Evolutionary conservation across 1,139 yeast genomes (phyloP).

Genomic region (Candida sanyaensis): DNA sequence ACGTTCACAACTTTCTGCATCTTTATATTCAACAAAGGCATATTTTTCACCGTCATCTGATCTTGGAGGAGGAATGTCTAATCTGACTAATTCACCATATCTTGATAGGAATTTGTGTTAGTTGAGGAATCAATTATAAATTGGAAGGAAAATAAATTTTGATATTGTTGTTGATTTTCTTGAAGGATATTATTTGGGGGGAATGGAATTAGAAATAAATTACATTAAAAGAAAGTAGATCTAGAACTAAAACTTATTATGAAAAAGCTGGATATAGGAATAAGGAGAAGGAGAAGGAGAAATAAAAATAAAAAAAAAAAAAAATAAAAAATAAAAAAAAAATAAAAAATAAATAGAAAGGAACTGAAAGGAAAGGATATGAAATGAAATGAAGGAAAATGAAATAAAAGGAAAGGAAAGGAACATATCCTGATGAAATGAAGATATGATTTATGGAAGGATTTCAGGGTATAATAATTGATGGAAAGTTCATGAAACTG

Average conservation of each 20-base stretch:
- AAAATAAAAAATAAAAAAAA: too few relatives aligned
- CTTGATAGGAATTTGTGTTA: slow-evolving; percentile 26
- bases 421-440: too few relatives aligned
- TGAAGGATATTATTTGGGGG: slow-evolving; percentile 8
- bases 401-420: background rate
- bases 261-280: slow-evolving; percentile 7
- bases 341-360: background rate
- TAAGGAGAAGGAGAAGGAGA: background rate
- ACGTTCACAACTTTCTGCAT: slow-evolving; percentile 59
- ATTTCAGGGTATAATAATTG: background rate
- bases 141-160: background rate
- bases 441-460: too few relatives aligned
- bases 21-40: slow-evolving; percentile 73
- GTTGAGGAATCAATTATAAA: slow-evolving; percentile 5
- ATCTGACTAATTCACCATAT: slow-evolving; percentile 63
- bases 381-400: too few relatives aligned
- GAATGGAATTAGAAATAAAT: background rate
- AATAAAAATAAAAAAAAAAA: slow-evolving; percentile 7
- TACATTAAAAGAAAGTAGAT: background rate
- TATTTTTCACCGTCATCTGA: slow-evolving; percentile 63
- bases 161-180: slow-evolving; percentile 13
- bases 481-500: slow-evolving; percentile 3
- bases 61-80: slow-evolving; percentile 73
- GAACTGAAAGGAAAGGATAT: slow-evolving; percentile 7
- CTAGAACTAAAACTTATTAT: too few relatives aligned